These are phyloP conservation scores for Penicillium sp. DNA, from an alignment of 2,329 filamentous ascomycete genomes.

Conservation along the genomic window DNA sequence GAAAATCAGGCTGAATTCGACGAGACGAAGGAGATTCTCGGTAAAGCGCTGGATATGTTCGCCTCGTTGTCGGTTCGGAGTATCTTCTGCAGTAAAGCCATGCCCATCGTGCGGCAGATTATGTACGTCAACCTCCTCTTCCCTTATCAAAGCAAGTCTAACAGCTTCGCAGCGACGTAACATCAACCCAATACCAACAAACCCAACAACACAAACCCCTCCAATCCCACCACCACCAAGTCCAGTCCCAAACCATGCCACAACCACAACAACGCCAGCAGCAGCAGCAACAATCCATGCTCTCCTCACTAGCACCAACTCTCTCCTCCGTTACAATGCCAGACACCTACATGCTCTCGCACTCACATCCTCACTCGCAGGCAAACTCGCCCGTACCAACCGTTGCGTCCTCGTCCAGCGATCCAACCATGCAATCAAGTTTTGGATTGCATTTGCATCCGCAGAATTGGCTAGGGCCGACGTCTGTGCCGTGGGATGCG, in stretches of 20 bases:
- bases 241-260: conserved; percentile 9
- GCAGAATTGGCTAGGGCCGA: conserved; percentile 37
- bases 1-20: conserved; percentile 32
- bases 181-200: conserved; percentile 20
- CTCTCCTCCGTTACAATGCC: conserved; percentile 13
- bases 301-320: conserved; percentile 5
- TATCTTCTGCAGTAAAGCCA: conserved; percentile 40
- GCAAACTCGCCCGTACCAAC: conserved; percentile 24
- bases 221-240: conserved; percentile 10
- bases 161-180: conserved; percentile 24
- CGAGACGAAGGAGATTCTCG: conserved; percentile 31
- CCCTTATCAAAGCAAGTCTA: background rate
- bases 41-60: conserved; percentile 35
- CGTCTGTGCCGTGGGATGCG: conserved; percentile 32
- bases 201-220: conserved; percentile 15
- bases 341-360: conserved; percentile 17
- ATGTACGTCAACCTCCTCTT: conserved; percentile 27
- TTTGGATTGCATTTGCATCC: conserved; percentile 32
- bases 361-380: conserved; percentile 17
- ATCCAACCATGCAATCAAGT: conserved; percentile 21
- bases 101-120: conserved; percentile 37
- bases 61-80: conserved; percentile 37
- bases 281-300: conserved; percentile 13
- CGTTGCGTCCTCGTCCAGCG: conserved; percentile 19
- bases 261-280: conserved; percentile 10